A percentile compares a stretch with the other conserved stretches of the same genome.
Conservation (phyloP, 305 asterid species). For the Withania somnifera region DNA sequence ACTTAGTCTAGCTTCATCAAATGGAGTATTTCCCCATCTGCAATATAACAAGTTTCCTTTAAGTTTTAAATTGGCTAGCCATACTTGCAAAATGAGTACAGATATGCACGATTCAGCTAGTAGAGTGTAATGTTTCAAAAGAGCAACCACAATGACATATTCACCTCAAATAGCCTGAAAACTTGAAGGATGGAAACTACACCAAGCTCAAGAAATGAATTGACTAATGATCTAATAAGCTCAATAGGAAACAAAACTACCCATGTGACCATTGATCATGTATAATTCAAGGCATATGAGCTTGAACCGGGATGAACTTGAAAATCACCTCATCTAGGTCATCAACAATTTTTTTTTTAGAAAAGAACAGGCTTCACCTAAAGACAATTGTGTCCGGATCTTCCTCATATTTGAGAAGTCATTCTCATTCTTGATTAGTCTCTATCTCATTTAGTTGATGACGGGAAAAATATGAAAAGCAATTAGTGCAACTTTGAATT, state of each 20-base stretch:
- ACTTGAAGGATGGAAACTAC: background rate
- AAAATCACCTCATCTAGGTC: background rate
- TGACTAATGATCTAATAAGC: background rate
- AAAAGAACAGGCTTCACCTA: background rate
- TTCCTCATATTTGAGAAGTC: background rate
- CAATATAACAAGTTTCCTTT: too few species aligned
- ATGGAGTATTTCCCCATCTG: slow-evolving; percentile 23
- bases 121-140: background rate
- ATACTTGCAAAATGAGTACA: too few species aligned
- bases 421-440: background rate
- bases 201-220: background rate
- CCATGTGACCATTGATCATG: background rate
- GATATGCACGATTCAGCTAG: background rate
- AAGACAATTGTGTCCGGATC: background rate
- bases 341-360: background rate
- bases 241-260: background rate
- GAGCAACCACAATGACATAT: background rate
- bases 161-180: background rate
- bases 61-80: too few species aligned
- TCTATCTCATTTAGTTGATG: background rate
- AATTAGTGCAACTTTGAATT: background rate
- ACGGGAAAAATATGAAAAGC: background rate
- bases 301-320: background rate
- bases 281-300: background rate
- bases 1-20: slow-evolving; percentile 53